Evolutionary conservation across 139 green algal genomes (phyloP).

Genomic region (Chlamydomonas incerta): DNA sequence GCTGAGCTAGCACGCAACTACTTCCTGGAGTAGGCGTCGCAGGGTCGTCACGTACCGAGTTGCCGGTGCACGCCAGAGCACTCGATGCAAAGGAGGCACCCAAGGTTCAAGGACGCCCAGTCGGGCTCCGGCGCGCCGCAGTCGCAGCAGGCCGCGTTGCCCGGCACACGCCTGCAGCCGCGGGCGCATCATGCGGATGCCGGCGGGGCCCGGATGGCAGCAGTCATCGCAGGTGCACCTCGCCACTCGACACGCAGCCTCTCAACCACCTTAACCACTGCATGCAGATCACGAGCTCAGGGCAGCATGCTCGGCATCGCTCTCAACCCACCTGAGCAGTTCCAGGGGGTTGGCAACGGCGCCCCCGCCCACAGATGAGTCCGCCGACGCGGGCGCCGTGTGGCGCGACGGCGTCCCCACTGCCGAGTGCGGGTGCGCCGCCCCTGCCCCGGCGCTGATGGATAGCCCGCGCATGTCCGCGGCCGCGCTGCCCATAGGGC

Average conservation of each 20-base stretch:
- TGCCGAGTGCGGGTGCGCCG: background rate
- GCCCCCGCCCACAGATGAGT: background rate
- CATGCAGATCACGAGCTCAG: too few species aligned
- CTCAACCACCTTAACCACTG: too few species aligned
- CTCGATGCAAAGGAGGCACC: constrained; percentile 92
- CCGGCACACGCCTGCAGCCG: constrained; percentile 49
- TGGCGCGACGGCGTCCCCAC: background rate
- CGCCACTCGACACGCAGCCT: too few species aligned
- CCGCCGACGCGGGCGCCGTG: background rate
- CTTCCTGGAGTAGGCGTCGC: too few species aligned
- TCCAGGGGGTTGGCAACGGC: background rate
- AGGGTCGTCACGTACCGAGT: constrained; percentile 72
- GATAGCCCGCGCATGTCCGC: background rate
- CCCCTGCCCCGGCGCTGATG: background rate
- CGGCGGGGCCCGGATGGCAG: too few species aligned
- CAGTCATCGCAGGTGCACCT: too few species aligned
- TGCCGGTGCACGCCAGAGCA: constrained; percentile 91
- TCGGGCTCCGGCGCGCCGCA: constrained; percentile 85
- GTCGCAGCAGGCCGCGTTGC: constrained; percentile 88
- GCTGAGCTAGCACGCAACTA: too few species aligned
- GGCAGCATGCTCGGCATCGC: too few species aligned
- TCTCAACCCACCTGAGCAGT: background rate
- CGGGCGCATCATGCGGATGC: too few species aligned
- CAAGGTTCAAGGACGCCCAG: constrained; percentile 93
- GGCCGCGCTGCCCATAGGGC: background rate